Evolutionary conservation across 805 yeast species (phyloP), one percentile per base, ranked within the genome.

Genomic region (Candida quercuum): DNA sequence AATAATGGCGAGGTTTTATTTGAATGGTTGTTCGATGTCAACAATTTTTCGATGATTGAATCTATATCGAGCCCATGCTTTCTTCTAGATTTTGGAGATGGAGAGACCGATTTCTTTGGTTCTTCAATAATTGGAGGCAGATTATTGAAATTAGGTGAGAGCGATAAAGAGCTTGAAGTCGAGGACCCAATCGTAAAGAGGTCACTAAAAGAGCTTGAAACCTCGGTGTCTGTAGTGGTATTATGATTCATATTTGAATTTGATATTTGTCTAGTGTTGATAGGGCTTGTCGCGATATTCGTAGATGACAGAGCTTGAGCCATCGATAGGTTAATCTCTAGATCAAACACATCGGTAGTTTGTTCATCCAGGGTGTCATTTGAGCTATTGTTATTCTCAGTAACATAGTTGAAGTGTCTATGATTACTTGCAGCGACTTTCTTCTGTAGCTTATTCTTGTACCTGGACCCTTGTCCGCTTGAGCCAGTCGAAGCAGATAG

Each of bases 31-130:
- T 28, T 33, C 8, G 24, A 13, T 3, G 69, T 70, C 26, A 82
- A 61, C 39, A 84, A 61, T 41, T 71, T 74, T 33, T 76, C 80
- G 45, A 84, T 81, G 21, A 81, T 70, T 6, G 72, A 62, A 57
- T 84, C 89, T 19, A 84, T 52, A 52, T 81, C 76, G 28, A 76
- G 32, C 45, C 63, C 40, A 10, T 26, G 30, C 20, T 31, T 36
- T 20, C 38, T 28, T 23, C 25, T 38, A n/a, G 19, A 16, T 4
- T 13, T 19, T 33, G 11, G 14, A 30, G 32, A 10, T 18, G 28
- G 13, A 27, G n/a, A 15, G 32, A 12, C 14, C 32, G 21, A 18
- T 16, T 16, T n/a, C 17, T 16, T 18, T 12, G 29, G 33, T 33
- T 54, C 56, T 33, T 52, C 57, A 27, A 44, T 8, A 28, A 52